Evolutionary conservation across 192 early-diverging fungal species (phyloP).

Genomic region (Backusella macrospora): DNA sequence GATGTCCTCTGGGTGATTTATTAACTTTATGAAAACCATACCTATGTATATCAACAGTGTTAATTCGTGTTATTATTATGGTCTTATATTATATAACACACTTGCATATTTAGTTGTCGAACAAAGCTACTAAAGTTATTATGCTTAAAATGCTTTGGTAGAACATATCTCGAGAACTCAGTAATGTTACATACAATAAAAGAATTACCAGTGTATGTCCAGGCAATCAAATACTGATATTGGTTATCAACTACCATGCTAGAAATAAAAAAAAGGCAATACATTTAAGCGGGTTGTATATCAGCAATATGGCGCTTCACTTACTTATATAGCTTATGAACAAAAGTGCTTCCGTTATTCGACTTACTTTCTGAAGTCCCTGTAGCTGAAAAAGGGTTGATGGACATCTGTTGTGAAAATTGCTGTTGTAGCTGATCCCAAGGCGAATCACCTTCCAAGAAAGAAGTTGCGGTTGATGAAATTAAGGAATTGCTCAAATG

Average conservation of each 20-base stretch:
- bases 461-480: constrained; percentile 3
- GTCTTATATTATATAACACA: background rate
- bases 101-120: constrained; percentile 83
- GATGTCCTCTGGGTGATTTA: constrained; percentile 84
- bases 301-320: background rate
- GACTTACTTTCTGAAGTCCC: background rate
- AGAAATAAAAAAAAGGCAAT: constrained; percentile 1
- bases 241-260: constrained; percentile 86
- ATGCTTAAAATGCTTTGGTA: constrained; percentile 93
- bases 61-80: background rate
- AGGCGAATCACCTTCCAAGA: constrained; percentile 1
- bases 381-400: background rate
- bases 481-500: constrained; percentile 8
- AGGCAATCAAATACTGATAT: constrained; percentile 87
- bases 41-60: constrained; percentile 28
- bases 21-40: constrained; percentile 93
- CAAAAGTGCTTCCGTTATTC: constrained; percentile 48
- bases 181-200: constrained; percentile 91
- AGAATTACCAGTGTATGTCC: constrained; percentile 84
- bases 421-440: constrained; percentile 28
- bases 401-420: constrained; percentile 26
- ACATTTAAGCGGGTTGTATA: background rate
- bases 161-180: constrained; percentile 84
- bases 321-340: constrained; percentile 56
- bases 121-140: constrained; percentile 93